phyloP scores from a whole-genome alignment of 2,329 filamentous ascomycete species.

The Phialemonium atrogriseum region DNA sequence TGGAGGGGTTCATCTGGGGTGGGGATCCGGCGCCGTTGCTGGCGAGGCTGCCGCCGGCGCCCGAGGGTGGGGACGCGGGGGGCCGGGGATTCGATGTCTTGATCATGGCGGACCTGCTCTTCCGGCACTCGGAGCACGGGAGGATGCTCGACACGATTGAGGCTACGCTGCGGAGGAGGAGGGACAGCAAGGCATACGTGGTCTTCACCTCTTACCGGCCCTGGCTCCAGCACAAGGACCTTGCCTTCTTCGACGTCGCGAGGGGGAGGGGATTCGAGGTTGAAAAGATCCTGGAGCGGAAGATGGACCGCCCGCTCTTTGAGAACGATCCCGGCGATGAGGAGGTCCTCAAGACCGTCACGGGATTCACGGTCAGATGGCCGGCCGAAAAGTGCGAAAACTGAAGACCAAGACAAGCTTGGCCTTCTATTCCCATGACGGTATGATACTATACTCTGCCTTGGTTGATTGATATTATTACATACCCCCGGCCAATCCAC shows the following conservation, averaged over 20 bases:
- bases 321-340: conserved; percentile 82
- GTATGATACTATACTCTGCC: no score
- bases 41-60: conserved; percentile 38
- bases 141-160: conserved; percentile 68
- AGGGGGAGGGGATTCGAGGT: conserved; percentile 64
- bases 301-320: conserved; percentile 82
- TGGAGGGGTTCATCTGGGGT: conserved; percentile 80
- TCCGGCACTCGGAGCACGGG: conserved; percentile 80
- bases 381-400: conserved; percentile 26
- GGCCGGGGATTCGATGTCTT: conserved; percentile 62
- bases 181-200: conserved; percentile 61
- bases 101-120: conserved; percentile 81
- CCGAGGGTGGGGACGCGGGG: conserved; percentile 13
- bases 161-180: conserved; percentile 50
- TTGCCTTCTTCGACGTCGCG: conserved; percentile 77
- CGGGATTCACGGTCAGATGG: conserved; percentile 69
- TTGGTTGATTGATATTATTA: no score
- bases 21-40: conserved; percentile 51
- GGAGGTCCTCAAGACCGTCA: conserved; percentile 72
- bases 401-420: no score
- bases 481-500: no score
- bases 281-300: conserved; percentile 70
- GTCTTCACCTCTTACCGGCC: conserved; percentile 94
- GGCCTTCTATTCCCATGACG: no score
- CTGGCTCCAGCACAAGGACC: conserved; percentile 78